A percentile compares a stretch with the other conserved stretches of the same genome.
Conservation (phyloP, 139 green algal species). For the Micractinium conductrix region DNA sequence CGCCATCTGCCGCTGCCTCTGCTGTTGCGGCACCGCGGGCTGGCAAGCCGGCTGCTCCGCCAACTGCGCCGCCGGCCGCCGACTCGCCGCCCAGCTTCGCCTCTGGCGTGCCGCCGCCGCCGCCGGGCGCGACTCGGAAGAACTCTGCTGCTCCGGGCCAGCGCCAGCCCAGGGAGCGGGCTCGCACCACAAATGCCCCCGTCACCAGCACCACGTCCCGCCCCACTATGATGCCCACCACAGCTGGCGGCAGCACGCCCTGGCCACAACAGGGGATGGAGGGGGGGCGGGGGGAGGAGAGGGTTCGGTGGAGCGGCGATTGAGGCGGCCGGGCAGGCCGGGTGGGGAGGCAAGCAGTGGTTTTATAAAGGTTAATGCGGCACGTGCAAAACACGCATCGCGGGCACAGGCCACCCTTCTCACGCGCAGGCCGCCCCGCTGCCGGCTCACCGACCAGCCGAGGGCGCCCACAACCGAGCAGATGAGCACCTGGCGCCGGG, state of each 20-base stretch:
- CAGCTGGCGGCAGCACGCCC: conserved; percentile 61
- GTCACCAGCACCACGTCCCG: conserved; percentile 73
- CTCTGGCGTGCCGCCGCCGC: neutral
- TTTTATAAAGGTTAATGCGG: no score
- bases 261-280: conserved; percentile 6
- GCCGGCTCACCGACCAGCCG: conserved; percentile 46
- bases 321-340: no score
- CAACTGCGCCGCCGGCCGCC: neutral
- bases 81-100: neutral
- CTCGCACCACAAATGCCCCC: conserved; percentile 56
- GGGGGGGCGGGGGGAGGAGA: no score
- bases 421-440: no score
- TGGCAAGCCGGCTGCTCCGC: no score
- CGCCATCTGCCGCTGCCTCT: neutral
- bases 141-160: conserved; percentile 65
- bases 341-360: no score
- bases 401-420: no score
- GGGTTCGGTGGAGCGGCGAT: no score
- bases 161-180: conserved; percentile 56
- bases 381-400: neutral
- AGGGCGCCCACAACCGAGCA: conserved; percentile 55
- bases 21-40: neutral
- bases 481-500: no score
- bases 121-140: conserved; percentile 50
- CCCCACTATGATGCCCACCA: conserved; percentile 75